A percentile compares a stretch with the other conserved stretches of the same genome.
Evolutionary conservation across 140 eudicot species (phyloP).

Genomic region (Ambrosia hybrid): DNA sequence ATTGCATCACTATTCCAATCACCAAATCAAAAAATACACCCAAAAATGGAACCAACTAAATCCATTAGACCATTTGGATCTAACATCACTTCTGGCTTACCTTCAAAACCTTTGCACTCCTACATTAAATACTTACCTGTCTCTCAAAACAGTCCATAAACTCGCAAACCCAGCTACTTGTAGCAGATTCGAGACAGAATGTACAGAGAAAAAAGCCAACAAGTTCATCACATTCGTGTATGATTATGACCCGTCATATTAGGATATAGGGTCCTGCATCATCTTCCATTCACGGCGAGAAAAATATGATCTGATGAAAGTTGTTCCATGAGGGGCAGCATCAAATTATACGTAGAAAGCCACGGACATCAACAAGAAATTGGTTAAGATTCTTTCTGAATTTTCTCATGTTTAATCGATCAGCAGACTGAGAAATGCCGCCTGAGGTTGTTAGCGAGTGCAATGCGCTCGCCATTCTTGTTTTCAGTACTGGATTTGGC

Average conservation of each 20-base stretch:
- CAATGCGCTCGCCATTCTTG: conserved; percentile 76
- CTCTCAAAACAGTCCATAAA: background rate
- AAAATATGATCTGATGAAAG: background rate
- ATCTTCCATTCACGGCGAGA: conserved; percentile 15
- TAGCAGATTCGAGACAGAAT: conserved; percentile 9
- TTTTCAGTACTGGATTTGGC: conserved; percentile 47
- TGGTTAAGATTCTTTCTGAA: conserved; percentile 77
- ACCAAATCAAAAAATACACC: conserved; percentile 15
- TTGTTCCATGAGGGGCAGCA: conserved; percentile 2
- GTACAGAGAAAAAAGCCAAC: conserved; percentile 22
- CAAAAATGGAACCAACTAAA: background rate
- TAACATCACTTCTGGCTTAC: background rate
- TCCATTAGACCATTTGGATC: background rate
- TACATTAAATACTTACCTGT: background rate
- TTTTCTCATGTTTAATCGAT: conserved; percentile 72
- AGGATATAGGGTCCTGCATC: background rate
- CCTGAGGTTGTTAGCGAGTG: conserved; percentile 67
- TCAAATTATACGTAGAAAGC: conserved; percentile 78
- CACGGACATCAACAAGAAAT: conserved; percentile 86
- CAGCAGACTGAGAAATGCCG: conserved; percentile 65
- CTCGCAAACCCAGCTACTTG: background rate
- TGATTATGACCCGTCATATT: background rate
- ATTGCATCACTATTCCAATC: conserved; percentile 1
- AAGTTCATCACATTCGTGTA: background rate
- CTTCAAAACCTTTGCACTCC: background rate